These are phyloP conservation scores for Mytilinidion resinicola DNA, from an alignment of 495 filamentous ascomycete species.

Conservation along the genomic window DNA sequence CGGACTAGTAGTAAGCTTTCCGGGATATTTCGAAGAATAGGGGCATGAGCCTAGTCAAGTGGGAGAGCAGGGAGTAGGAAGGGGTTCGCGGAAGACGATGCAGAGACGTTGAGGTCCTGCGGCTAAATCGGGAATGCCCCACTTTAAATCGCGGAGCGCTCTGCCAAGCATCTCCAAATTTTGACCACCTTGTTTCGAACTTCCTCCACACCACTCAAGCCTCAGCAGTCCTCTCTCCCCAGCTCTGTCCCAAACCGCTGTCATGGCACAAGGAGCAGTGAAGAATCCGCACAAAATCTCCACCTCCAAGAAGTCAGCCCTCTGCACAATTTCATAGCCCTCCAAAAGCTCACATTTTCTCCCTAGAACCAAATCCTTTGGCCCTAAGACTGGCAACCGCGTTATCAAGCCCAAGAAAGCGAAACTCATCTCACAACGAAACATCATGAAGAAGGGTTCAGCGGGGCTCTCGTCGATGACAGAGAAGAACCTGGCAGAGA, in stretches of 20 bases:
- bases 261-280: slow-evolving; percentile 35
- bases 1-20: no score
- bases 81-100: background rate
- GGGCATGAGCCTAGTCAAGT: no score
- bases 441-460: slow-evolving; percentile 63
- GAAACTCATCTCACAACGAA: slow-evolving; percentile 51
- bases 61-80: background rate
- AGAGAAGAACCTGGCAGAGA: slow-evolving; percentile 58
- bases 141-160: background rate
- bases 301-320: slow-evolving; percentile 18
- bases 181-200: background rate
- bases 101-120: background rate
- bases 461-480: slow-evolving; percentile 58
- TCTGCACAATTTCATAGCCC: background rate
- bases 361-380: slow-evolving; percentile 20
- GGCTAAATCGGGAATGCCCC: background rate
- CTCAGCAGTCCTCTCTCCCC: background rate
- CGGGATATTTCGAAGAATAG: no score
- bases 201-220: background rate
- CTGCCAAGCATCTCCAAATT: slow-evolving; percentile 11
- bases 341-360: slow-evolving; percentile 3
- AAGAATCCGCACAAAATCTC: slow-evolving; percentile 25
- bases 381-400: slow-evolving; percentile 50
- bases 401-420: slow-evolving; percentile 66
- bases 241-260: background rate